Base-by-base conservation (phyloP, 2,329 filamentous ascomycete genomes). In the Aspergillus versicolor region DNA sequence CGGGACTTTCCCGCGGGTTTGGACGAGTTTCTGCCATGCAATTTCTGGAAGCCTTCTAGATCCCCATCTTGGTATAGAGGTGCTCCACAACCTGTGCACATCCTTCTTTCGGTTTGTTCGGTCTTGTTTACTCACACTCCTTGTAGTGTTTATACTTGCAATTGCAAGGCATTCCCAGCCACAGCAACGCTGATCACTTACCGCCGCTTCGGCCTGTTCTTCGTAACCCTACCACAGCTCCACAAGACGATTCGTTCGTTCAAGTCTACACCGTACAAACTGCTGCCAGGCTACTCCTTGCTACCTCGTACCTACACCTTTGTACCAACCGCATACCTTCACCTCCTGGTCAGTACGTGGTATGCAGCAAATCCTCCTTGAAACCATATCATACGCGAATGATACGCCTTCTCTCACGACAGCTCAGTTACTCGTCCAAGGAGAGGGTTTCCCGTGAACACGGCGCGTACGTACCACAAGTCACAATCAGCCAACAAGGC, bases 31-130 rank as follows among this genome's bases (percentile, higher is more conserved):
- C 8, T 21, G 9, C 34, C 44, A 54, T 34, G 44, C 24, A 43
- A 24, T 11, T 54, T 54, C 45, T 44, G 8, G 52, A 49, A 54
- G 52, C 52, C 44, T 15, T 54, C 43, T 32, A 9, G 11, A 30
- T 17, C 51, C 32, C 7, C 15, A 38, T 40, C 21, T 37, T 37
- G 21, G 51, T 27, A 19, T 53, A 41, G 51, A 34, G 45, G n/a
- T 30, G 51, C 46, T 46, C 51, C 43, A 53, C 40, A 22, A 11
- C 49, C 24, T 46, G 50, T 17, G 32, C 34, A 52, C 41, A 42
- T 37, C 38, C 24, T 32, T 43, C 40, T 8, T 13, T 32, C 22
- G 7, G 38, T 42, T 22, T 32, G 22, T 34, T 51, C 6, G 32
- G 40, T 8, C 30, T 21, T 27, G 32, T 21, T 40, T 30, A 30